These are phyloP conservation scores for Cystobasidium ongulense DNA, from an alignment of 768 basidiomycete genomes.

Conservation along the genomic window DNA sequence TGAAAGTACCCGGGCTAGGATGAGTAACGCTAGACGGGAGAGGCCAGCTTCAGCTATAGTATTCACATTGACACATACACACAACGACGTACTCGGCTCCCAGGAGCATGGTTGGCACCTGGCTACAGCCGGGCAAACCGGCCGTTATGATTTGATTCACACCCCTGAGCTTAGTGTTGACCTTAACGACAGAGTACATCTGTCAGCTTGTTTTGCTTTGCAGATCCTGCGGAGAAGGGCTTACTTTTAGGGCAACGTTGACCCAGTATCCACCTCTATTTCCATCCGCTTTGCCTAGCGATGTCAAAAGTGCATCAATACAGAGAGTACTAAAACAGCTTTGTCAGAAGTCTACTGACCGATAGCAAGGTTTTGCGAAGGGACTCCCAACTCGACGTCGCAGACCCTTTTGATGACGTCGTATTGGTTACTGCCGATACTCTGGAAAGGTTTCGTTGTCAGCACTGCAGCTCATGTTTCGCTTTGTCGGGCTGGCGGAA, in stretches of 20 bases:
- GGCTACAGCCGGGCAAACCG: constrained; percentile 7
- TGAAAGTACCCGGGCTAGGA: constrained; percentile 19
- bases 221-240: not conserved
- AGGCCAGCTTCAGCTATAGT: not conserved
- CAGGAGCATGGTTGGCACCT: constrained; percentile 23
- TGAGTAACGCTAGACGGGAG: constrained; percentile 2
- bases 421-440: not conserved
- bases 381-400: constrained; percentile 10
- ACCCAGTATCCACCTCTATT: constrained; percentile 2
- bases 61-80: not conserved
- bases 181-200: constrained; percentile 10
- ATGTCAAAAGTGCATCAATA: not conserved
- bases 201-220: no score
- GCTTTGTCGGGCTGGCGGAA: no score
- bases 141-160: constrained; percentile 24
- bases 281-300: constrained; percentile 21
- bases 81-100: constrained; percentile 25
- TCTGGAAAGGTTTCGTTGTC: not conserved
- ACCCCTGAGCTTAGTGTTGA: constrained; percentile 36
- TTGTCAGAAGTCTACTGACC: not conserved
- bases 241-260: constrained; percentile 26
- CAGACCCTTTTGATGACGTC: not conserved
- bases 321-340: not conserved
- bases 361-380: not conserved
- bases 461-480: not conserved